These are phyloP conservation scores for Dactylellina drechsleri DNA, from an alignment of 2,329 filamentous ascomycete genomes.

Conservation along the genomic window DNA sequence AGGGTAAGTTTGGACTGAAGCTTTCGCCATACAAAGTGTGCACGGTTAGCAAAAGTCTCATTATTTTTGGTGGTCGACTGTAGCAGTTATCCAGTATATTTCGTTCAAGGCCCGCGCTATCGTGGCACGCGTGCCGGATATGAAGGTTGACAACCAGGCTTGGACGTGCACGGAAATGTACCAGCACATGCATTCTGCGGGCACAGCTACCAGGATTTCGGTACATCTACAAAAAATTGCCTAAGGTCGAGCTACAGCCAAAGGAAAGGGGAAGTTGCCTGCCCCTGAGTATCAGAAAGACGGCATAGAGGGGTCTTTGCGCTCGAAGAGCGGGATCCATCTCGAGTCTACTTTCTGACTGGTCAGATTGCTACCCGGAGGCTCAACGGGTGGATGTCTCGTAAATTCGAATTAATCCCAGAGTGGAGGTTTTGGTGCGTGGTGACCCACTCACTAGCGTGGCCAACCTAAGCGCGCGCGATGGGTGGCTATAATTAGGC, in stretches of 20 bases:
- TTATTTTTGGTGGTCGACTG: too few species aligned
- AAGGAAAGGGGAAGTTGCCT: conserved; percentile 24
- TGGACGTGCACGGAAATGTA: conserved; percentile 19
- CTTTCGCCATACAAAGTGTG: too few species aligned
- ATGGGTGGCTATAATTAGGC: conserved; percentile 53
- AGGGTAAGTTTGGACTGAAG: too few species aligned
- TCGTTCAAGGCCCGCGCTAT: conserved; percentile 26
- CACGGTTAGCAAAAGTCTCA: too few species aligned
- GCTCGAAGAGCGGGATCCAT: conserved; percentile 34
- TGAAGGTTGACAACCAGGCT: conserved; percentile 8
- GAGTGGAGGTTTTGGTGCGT: conserved; percentile 33
- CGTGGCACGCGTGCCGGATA: conserved; percentile 37
- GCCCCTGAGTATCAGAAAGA: conserved; percentile 54
- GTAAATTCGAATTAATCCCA: conserved; percentile 12
- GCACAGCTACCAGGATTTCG: not conserved
- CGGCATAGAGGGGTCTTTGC: conserved; percentile 53
- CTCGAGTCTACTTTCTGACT: conserved; percentile 20
- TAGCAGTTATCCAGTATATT: conserved; percentile 10
- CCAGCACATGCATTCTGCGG: conserved; percentile 26
- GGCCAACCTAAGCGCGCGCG: conserved; percentile 53
- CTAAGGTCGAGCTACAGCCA: not conserved
- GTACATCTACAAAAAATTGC: not conserved
- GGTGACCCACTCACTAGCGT: conserved; percentile 30
- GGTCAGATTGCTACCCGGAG: conserved; percentile 26
- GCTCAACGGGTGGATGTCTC: conserved; percentile 43